phyloP scores from a whole-genome alignment of 176 grass and related monocot species.

The Metroxylon sagu region DNA sequence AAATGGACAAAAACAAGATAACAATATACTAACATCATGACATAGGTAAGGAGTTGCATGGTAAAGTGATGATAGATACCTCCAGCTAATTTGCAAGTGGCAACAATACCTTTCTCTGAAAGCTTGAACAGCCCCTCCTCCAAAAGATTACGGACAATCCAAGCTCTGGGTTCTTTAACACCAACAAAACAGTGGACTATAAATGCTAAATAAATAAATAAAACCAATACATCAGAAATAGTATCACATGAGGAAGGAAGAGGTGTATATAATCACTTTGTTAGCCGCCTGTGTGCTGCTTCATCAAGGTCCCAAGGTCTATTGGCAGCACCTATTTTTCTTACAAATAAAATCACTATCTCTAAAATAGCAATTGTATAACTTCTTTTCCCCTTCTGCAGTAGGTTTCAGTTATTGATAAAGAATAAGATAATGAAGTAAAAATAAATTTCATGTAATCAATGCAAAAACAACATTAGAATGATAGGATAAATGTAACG shows the following conservation, averaged over 20 bases:
- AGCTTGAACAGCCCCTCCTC: conserved; percentile 89
- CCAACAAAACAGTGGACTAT: not conserved
- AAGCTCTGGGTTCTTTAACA: conserved; percentile 71
- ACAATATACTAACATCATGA: too few species aligned
- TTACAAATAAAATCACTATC: not conserved
- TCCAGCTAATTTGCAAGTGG: conserved; percentile 84
- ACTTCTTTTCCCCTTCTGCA: too few species aligned
- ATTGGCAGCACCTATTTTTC: conserved; percentile 76
- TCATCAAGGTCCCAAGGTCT: conserved; percentile 97
- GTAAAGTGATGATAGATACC: conserved; percentile 28
- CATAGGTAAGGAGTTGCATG: too few species aligned
- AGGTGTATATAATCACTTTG: conserved; percentile 86
- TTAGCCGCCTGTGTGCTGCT: conserved; percentile 80
- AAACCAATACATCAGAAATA: conserved; percentile 13
- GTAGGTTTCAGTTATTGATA: too few species aligned
- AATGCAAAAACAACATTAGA: too few species aligned
- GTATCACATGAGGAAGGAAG: conserved; percentile 80
- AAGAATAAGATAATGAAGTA: not conserved
- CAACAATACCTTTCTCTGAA: conserved; percentile 53
- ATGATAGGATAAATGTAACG: too few species aligned
- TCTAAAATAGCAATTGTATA: too few species aligned
- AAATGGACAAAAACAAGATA: too few species aligned
- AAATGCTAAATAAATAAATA: not conserved
- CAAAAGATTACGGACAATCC: conserved; percentile 72
- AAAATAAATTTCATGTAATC: conserved; percentile 1